Conservation (phyloP, 305 asterid genomes). For the Fraxinus dipetala region DNA sequence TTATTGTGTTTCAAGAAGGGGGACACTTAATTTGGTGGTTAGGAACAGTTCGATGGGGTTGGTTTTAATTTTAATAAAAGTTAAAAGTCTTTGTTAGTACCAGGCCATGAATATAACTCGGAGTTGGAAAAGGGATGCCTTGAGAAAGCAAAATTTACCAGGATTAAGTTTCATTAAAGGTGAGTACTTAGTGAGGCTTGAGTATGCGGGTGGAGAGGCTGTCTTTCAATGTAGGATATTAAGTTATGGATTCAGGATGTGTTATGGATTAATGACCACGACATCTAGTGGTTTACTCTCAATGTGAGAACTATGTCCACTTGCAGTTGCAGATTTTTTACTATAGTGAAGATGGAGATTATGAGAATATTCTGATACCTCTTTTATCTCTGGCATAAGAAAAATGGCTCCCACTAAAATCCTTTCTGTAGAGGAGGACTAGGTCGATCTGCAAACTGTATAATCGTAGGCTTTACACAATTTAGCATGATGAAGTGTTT, state of each 20-base stretch:
- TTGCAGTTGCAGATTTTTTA: not conserved
- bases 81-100: not conserved
- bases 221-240: conserved; percentile 3
- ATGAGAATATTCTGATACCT: not conserved
- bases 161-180: conserved; percentile 7
- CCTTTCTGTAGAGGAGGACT: not conserved
- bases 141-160: not conserved
- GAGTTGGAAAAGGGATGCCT: not conserved
- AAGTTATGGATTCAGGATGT: not conserved
- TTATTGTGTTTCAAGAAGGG: conserved; percentile 9
- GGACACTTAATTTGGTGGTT: not conserved
- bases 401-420: not conserved
- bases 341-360: not conserved
- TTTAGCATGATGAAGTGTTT: not conserved
- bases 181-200: conserved; percentile 2
- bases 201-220: conserved; percentile 3
- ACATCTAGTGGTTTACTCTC: not conserved
- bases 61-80: not conserved
- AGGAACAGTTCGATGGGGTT: conserved; percentile 11
- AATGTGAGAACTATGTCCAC: not conserved
- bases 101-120: not conserved
- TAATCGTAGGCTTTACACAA: not conserved
- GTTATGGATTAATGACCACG: not conserved
- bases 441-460: not conserved
- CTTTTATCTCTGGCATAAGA: not conserved